These are phyloP conservation scores for Exophiala calicioides DNA, from an alignment of 2,329 filamentous ascomycete species.

Conservation along the genomic window DNA sequence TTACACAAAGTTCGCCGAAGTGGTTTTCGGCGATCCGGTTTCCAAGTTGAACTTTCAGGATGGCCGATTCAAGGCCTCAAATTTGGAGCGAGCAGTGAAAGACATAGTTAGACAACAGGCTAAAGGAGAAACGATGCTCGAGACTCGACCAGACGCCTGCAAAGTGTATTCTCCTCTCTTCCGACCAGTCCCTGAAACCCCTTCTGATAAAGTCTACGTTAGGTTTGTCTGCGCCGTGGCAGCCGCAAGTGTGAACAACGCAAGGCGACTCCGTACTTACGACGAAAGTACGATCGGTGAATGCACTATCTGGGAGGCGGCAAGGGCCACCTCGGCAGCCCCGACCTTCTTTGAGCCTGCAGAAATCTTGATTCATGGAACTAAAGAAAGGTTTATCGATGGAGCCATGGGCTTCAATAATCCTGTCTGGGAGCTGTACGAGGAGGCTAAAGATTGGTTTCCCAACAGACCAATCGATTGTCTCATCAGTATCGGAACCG, in stretches of 20 bases:
- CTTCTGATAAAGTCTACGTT: not conserved
- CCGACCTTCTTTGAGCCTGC: slow-evolving; percentile 42
- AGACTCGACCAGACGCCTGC: not conserved
- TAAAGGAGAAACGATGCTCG: not conserved
- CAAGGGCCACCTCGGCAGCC: slow-evolving; percentile 46
- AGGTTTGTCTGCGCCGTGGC: not conserved
- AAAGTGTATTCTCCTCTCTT: not conserved
- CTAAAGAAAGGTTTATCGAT: slow-evolving; percentile 43
- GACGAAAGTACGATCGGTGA: not conserved
- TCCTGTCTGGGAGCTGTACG: slow-evolving; percentile 35
- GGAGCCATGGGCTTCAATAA: slow-evolving; percentile 49
- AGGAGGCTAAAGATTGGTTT: not conserved
- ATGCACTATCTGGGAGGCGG: slow-evolving; percentile 45
- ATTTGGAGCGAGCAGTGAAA: not conserved
- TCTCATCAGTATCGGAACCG: not conserved
- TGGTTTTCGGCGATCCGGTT: not conserved
- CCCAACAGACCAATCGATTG: not conserved
- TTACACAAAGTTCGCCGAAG: not conserved
- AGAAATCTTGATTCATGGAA: slow-evolving; percentile 37
- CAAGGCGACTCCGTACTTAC: slow-evolving; percentile 1
- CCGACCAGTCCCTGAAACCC: not conserved
- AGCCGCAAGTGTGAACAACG: not conserved
- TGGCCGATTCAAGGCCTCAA: too few species aligned
- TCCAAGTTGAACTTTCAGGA: not conserved
- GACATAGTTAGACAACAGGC: not conserved